Percentiles rank a stretch among this genome's conserved stretches.
phyloP scores from a whole-genome alignment of 176 grass and related monocot genomes.

The Zoysia japonica region DNA sequence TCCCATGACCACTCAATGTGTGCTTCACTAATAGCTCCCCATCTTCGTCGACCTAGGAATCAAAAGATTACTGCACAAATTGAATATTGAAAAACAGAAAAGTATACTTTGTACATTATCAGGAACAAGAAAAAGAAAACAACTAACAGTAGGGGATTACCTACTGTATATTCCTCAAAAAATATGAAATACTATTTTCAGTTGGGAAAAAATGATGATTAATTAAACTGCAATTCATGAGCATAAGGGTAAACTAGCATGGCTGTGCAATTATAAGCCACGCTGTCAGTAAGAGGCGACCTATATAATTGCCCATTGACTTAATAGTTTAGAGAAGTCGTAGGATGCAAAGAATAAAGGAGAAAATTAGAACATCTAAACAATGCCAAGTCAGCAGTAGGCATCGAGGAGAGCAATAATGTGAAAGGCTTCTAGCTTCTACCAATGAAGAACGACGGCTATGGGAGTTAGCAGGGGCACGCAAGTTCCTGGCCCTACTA shows the following conservation, averaged over 20 bases:
- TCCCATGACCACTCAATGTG: constrained; percentile 65
- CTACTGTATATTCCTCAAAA: neutral
- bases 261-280: neutral
- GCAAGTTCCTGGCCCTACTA: no score
- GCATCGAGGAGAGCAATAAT: neutral
- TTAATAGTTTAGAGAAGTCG: no score
- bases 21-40: constrained; percentile 70
- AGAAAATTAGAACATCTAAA: no score
- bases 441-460: no score
- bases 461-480: no score
- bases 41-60: constrained; percentile 66
- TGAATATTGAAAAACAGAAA: neutral
- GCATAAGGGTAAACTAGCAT: constrained; percentile 12
- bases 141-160: neutral
- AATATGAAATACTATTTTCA: neutral
- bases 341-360: no score
- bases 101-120: neutral
- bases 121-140: neutral
- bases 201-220: neutral
- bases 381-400: no score
- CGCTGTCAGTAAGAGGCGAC: no score
- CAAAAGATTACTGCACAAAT: constrained; percentile 37
- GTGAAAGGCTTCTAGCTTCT: neutral
- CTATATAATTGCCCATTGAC: no score
- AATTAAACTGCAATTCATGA: neutral